Conservation (phyloP, 768 basidiomycete species). For the Lactarius evosmus region DNA sequence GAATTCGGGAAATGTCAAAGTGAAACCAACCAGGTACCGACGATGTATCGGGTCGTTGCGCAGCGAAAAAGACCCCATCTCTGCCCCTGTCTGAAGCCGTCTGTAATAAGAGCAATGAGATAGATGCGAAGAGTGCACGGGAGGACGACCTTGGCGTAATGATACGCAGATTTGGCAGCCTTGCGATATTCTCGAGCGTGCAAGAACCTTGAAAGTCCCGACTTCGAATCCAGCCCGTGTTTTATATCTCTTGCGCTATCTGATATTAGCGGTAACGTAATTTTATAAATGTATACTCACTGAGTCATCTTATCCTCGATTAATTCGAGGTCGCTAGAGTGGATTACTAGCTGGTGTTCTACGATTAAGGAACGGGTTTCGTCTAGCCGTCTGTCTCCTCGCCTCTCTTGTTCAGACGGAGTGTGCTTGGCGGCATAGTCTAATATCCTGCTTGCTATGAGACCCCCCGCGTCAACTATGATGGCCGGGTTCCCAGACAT, state of each 20-base stretch:
- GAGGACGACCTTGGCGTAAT: conserved; percentile 5
- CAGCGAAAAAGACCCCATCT: neutral
- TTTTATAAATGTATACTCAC: too few relatives aligned
- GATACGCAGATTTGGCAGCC: neutral
- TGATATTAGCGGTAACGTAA: neutral
- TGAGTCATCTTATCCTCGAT: neutral
- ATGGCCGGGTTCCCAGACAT: neutral
- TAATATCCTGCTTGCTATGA: neutral
- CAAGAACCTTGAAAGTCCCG: neutral
- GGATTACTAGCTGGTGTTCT: neutral
- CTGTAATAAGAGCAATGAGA: conserved; percentile 6
- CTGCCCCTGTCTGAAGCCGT: neutral
- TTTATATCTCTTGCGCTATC: conserved; percentile 8
- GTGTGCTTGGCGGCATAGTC: neutral
- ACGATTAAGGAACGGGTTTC: neutral
- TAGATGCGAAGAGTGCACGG: neutral
- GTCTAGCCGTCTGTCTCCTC: conserved; percentile 4
- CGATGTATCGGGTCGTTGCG: neutral
- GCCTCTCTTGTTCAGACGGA: conserved; percentile 2
- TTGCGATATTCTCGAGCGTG: conserved; percentile 14
- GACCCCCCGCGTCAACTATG: neutral
- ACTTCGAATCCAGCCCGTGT: neutral
- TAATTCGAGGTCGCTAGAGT: neutral
- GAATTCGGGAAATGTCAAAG: neutral
- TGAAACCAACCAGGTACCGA: neutral